Base-by-base conservation (phyloP, 2,329 filamentous ascomycete genomes). In the Apiospora kogelbergensis region DNA sequence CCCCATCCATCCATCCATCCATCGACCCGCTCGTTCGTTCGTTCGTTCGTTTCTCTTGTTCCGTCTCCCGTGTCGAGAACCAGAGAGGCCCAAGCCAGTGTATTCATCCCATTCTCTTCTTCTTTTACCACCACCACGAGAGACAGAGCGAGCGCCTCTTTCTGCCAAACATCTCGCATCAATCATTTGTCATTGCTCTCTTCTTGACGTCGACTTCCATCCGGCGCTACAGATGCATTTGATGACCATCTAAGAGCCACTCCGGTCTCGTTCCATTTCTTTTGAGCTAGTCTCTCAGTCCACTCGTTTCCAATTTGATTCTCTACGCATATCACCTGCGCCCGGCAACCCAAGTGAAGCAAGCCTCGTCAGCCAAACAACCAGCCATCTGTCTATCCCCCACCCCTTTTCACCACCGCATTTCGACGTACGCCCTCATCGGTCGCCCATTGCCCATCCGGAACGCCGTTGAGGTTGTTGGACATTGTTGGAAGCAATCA, bases 271-370 rank as follows among this genome's bases (percentile, higher is more conserved):
- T 74, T 70, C 73, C 72, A 72, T 73, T 72, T 73, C 75, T 71
- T 71, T 74, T 76, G 83, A 85, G 83, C 83, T 84, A 84, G 83
- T 81, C 82, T 84, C 82, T 76, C 73, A 76, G 77, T 81, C 74
- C 82, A 81, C 80, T 84, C 83, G 80, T 83, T 84, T 79, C 72
- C 53, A 60, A 73, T 71, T 71, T 68, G 69, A 53, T 66, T 66
- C 65, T 66, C 42, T 40, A 65, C 22, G 37, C 37, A 65, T 30
- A 37, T n/a, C 30, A n/a, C 53, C 9, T 33, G 53, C 53, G 53
- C 53, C 20, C 30, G 26, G 20, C 53, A 37, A 60, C 53, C n/a
- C 53, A 60, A 37, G 53, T 60, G 53, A 60, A 60, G 53, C 53
- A 60, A 60, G 53, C 53, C 53, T 57, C 53, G n/a, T n/a, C 53